Evolutionary conservation across 345 rosid species (phyloP).

Genomic region (Geranium rotundifolium): DNA sequence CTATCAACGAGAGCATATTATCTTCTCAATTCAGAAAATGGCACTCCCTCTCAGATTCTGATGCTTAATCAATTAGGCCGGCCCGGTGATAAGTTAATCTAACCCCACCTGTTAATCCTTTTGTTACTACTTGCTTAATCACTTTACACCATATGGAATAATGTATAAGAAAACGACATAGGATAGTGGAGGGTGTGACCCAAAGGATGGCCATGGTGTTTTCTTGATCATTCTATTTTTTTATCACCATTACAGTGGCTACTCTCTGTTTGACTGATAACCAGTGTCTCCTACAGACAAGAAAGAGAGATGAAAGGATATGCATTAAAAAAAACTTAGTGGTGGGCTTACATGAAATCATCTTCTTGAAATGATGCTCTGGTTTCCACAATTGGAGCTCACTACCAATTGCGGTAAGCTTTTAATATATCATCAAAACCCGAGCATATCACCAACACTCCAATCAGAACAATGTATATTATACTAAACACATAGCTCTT

Average conservation of each 20-base stretch:
- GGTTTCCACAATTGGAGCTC: neutral
- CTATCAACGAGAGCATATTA: neutral
- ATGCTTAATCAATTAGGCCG: neutral
- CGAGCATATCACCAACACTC: too few relatives aligned
- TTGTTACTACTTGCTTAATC: neutral
- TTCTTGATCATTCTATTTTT: neutral
- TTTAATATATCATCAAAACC: too few relatives aligned
- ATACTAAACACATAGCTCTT: neutral
- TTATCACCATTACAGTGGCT: neutral
- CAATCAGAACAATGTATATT: neutral
- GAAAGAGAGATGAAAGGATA: neutral
- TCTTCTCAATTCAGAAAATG: neutral
- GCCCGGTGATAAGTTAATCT: neutral
- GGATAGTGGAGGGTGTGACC: neutral
- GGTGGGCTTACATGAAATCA: neutral
- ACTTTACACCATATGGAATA: neutral
- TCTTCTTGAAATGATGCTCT: neutral
- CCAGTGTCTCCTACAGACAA: neutral
- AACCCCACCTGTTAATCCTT: neutral
- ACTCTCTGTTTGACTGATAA: neutral
- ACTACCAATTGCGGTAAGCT: too few relatives aligned
- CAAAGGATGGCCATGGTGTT: neutral
- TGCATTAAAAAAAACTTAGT: neutral
- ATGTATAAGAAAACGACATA: neutral
- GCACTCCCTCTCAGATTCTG: neutral